Evolutionary conservation across 2,329 filamentous ascomycete genomes (phyloP).

Genomic region (Colletotrichum liaoningense): DNA sequence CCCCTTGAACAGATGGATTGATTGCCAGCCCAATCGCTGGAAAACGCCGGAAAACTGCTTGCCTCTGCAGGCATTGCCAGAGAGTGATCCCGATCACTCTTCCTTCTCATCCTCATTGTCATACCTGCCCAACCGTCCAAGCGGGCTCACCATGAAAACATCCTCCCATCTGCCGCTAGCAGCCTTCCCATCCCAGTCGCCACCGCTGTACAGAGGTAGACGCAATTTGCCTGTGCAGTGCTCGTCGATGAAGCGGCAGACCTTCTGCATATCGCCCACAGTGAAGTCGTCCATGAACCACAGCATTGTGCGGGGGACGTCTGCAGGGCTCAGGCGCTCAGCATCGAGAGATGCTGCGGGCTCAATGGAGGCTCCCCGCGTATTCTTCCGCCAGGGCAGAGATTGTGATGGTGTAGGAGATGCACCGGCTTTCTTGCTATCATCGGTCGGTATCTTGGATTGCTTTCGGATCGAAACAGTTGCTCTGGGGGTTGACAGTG

Average conservation of each 20-base stretch:
- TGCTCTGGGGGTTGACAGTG: conserved; percentile 1
- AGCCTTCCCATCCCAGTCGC: conserved; percentile 32
- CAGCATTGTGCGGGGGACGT: conserved; percentile 31
- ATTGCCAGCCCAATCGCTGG: too few species aligned
- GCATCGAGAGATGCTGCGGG: background rate
- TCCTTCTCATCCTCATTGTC: conserved; percentile 26
- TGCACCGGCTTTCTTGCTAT: background rate
- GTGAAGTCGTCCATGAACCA: conserved; percentile 36
- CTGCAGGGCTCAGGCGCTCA: conserved; percentile 21
- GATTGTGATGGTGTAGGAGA: background rate
- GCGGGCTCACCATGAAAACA: conserved; percentile 32
- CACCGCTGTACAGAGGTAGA: conserved; percentile 30
- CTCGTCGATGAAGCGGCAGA: conserved; percentile 33
- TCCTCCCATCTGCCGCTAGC: conserved; percentile 32
- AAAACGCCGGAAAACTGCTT: background rate
- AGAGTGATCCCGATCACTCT: background rate
- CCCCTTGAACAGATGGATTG: background rate
- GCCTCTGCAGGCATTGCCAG: background rate
- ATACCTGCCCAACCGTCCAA: conserved; percentile 25
- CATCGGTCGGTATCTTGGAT: background rate
- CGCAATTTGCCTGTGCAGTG: conserved; percentile 31
- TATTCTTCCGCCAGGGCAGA: conserved; percentile 6
- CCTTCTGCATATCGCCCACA: conserved; percentile 33
- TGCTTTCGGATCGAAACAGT: background rate
- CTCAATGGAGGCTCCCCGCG: conserved; percentile 1